Evolutionary conservation across 257 asterid genomes (phyloP).

Genomic region (Penstemon davidsonii): DNA sequence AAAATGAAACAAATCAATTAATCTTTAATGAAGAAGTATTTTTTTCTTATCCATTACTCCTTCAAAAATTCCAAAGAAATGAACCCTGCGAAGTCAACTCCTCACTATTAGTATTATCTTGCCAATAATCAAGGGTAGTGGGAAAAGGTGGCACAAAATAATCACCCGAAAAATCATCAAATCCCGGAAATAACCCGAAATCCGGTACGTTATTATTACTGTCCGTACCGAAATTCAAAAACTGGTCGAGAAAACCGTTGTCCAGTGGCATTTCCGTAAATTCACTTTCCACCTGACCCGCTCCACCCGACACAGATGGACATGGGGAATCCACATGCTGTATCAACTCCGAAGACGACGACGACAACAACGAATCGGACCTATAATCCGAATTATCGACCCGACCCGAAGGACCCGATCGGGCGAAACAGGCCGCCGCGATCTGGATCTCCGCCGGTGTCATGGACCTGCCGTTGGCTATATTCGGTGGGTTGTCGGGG

Average conservation of each 20-base stretch:
- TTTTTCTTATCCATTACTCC: neutral
- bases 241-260: constrained; percentile 41
- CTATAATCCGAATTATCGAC: constrained; percentile 35
- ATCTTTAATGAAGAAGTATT: neutral
- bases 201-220: constrained; percentile 31
- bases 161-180: constrained; percentile 47
- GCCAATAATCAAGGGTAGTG: constrained; percentile 32
- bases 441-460: constrained; percentile 55
- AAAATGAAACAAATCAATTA: neutral
- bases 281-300: constrained; percentile 34
- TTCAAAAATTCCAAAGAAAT: constrained; percentile 61
- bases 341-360: constrained; percentile 30
- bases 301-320: constrained; percentile 46
- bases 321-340: constrained; percentile 56
- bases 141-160: constrained; percentile 39
- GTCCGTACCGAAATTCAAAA: constrained; percentile 31
- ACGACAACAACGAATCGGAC: constrained; percentile 29
- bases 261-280: constrained; percentile 50
- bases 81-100: constrained; percentile 42
- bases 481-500: constrained; percentile 50
- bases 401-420: constrained; percentile 36
- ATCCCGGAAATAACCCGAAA: constrained; percentile 63
- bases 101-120: constrained; percentile 33
- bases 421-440: constrained; percentile 69
- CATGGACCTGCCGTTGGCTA: constrained; percentile 54